A percentile compares a stretch with the other conserved stretches of the same genome.
Conservation (phyloP, 139 green algal species). For the Diplosphaera chodatii region DNA sequence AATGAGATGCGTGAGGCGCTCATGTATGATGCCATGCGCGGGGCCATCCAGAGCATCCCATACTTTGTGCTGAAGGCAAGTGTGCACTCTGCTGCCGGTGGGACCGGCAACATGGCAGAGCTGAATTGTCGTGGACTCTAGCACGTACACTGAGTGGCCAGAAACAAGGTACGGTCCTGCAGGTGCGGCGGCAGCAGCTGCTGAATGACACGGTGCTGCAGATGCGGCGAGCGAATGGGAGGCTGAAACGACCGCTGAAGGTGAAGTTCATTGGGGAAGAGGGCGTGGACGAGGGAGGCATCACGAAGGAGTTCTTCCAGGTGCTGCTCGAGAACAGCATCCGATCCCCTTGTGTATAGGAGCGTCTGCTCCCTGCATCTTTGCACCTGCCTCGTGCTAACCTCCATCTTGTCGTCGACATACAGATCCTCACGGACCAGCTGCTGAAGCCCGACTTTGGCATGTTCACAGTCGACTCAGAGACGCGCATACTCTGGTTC, state of each 20-base stretch:
- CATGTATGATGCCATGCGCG: neutral
- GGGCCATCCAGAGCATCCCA: slow-evolving; percentile 2
- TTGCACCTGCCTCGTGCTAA: too few relatives aligned
- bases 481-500: slow-evolving; percentile 42
- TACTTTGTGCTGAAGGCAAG: slow-evolving; percentile 40
- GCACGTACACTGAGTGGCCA: too few relatives aligned
- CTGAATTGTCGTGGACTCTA: too few relatives aligned
- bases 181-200: slow-evolving; percentile 57
- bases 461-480: slow-evolving; percentile 74
- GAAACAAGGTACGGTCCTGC: slow-evolving; percentile 9
- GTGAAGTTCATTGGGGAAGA: slow-evolving; percentile 80
- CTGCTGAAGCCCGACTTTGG: slow-evolving; percentile 74
- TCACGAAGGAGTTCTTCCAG: slow-evolving; percentile 80
- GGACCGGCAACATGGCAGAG: too few relatives aligned
- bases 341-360: too few relatives aligned
- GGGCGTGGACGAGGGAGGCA: slow-evolving; percentile 20
- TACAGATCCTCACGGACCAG: slow-evolving; percentile 55
- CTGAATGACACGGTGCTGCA: slow-evolving; percentile 76
- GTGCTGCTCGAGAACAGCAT: too few relatives aligned
- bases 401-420: too few relatives aligned
- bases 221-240: slow-evolving; percentile 52
- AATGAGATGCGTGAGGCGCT: neutral
- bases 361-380: too few relatives aligned
- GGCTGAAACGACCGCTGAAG: slow-evolving; percentile 63
- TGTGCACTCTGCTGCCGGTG: too few relatives aligned